Evolutionary conservation across 768 basidiomycete genomes (phyloP).

Genomic region (Pleurotus tuoliensis): DNA sequence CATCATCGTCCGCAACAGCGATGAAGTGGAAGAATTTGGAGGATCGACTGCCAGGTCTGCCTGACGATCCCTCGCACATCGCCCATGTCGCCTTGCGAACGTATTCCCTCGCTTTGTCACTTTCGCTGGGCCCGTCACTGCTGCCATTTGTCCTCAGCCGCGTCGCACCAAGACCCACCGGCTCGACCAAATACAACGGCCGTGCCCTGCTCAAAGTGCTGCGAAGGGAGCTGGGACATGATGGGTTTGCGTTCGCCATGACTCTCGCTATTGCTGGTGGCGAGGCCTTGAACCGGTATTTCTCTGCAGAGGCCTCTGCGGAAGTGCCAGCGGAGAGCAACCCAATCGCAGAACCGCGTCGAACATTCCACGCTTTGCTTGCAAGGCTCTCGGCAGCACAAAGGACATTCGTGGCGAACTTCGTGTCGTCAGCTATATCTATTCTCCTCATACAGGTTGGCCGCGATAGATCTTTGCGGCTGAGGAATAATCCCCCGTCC

Average conservation of each 20-base stretch:
- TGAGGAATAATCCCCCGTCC: conserved; percentile 12
- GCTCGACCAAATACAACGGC: conserved; percentile 18
- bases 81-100: conserved; percentile 60
- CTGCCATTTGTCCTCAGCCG: conserved; percentile 46
- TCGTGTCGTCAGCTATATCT: conserved; percentile 52
- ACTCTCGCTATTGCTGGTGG: conserved; percentile 66
- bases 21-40: not conserved
- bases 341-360: conserved; percentile 3
- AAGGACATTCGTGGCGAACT: conserved; percentile 56
- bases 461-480: conserved; percentile 27
- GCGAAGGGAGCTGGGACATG: conserved; percentile 50
- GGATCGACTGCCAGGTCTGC: conserved; percentile 20
- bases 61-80: conserved; percentile 44
- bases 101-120: conserved; percentile 59
- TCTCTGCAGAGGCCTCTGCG: too few species aligned
- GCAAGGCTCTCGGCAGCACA: conserved; percentile 23
- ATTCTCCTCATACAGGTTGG: conserved; percentile 55
- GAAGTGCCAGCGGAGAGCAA: not conserved
- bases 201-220: conserved; percentile 35
- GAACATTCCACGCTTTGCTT: not conserved
- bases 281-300: conserved; percentile 44
- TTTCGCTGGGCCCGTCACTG: conserved; percentile 65
- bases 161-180: conserved; percentile 16
- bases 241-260: conserved; percentile 69
- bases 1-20: not conserved